Base-by-base conservation (phyloP, 1,284 basidiomycete species). In the Ceratobasidium theobromae region DNA sequence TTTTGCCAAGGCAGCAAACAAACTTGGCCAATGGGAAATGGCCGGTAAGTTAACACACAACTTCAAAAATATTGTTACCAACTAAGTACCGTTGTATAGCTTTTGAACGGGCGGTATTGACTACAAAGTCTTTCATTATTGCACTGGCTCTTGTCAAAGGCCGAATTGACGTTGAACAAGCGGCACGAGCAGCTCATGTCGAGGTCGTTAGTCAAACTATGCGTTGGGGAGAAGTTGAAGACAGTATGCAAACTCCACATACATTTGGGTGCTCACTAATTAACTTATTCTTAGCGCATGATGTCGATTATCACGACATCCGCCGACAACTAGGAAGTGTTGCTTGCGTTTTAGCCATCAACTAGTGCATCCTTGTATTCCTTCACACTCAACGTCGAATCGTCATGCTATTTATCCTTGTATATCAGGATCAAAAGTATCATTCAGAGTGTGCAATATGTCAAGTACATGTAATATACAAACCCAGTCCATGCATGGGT, bases 211-310 rank as follows among this genome's bases (percentile, higher is more conserved):
- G 91, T 74, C 97, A 99, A 78, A 98, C 98, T 69, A 86, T 96
- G 76, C 82, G 86, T 55, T 99, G 97, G 97, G 97, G 97, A 25
- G 94, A 97, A 77, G 97, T 99, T 0, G 97, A 99, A 80, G 97
- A 99, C 76, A 92, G 95, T 97, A 73, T 81, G 94, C 83, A 21
- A 12, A 28, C 28, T 21, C 65, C 25, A 71, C 66, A 40, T 65
- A 67, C 57, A 43, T 41, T 25, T 23, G 14, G 35, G 28, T 35
- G 8, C 16, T 23, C 38, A 4, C n/a, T 18, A n/a, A 51, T 8
- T 57, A 18, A 53, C 51, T 38, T 65, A 67, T 12, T 53, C 43
- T 33, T 74, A 95, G 93, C 93, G 27, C 95, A 97, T 74, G 95
- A 98, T 76, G 96, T 99, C 48, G 96, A 99, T 77, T 91, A 93